A percentile compares a stretch with the other conserved stretches of the same genome.
Conservation (phyloP, 2,329 filamentous ascomycete genomes). For the Calonectria honghensis region DNA sequence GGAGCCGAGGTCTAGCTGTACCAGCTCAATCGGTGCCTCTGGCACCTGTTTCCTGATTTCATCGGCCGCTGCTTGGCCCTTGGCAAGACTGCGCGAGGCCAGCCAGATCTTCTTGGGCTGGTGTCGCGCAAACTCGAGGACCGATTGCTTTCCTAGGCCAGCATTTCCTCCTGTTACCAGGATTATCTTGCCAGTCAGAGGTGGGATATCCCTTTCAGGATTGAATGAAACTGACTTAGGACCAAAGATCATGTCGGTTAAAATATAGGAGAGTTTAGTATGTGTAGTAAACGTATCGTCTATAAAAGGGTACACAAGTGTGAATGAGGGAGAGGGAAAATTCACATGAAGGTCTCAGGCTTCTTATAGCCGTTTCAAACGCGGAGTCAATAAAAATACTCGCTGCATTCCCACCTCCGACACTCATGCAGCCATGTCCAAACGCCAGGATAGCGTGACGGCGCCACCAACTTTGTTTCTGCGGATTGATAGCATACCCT, state of each 20-base stretch:
- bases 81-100: conserved; percentile 60
- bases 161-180: conserved; percentile 90
- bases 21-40: conserved; percentile 53
- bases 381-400: not conserved
- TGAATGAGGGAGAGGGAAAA: not conserved
- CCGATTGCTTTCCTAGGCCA: conserved; percentile 64
- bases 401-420: not conserved
- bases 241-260: conserved; percentile 17
- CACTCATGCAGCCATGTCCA: not conserved
- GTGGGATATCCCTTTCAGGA: conserved; percentile 65
- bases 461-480: not conserved
- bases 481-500: not conserved
- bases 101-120: conserved; percentile 42
- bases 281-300: not conserved
- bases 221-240: conserved; percentile 39
- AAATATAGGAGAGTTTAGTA: not conserved
- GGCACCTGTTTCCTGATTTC: conserved; percentile 59
- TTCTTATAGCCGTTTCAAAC: conserved; percentile 19
- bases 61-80: conserved; percentile 59
- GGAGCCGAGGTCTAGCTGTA: conserved; percentile 68
- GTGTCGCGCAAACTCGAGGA: conserved; percentile 42
- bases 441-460: not conserved
- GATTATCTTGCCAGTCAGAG: conserved; percentile 85
- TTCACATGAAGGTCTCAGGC: not conserved
- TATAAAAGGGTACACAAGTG: not conserved